Evolutionary conservation across 441 rosid species (phyloP).

Genomic region (Pelargonium citronellum): DNA sequence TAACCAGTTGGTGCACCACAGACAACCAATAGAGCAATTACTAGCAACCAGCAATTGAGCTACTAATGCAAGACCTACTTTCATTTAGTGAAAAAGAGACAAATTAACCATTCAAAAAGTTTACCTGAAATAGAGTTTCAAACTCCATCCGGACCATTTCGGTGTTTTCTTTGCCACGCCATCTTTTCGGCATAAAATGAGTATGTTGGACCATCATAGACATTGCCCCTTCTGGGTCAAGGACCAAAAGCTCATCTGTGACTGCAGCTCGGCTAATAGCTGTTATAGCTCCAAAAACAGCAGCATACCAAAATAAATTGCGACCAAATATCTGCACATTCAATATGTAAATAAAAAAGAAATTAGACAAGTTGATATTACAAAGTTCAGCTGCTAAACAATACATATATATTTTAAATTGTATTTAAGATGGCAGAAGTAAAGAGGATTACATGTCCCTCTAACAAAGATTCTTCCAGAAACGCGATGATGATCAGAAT

Average conservation of each 20-base stretch:
- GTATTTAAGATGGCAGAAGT: too few species aligned
- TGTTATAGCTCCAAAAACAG: conserved; percentile 94
- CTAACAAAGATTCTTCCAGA: conserved; percentile 94
- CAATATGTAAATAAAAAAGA: not conserved
- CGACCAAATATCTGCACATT: conserved; percentile 86
- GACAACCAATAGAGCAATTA: too few species aligned
- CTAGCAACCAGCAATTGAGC: not conserved
- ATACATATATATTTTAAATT: conserved; percentile 8
- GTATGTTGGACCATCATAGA: conserved; percentile 83
- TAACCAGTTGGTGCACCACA: too few species aligned
- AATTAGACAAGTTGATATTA: not conserved
- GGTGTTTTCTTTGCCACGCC: conserved; percentile 87
- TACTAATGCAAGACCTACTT: conserved; percentile 7
- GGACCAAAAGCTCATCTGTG: conserved; percentile 73
- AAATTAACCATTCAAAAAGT: not conserved
- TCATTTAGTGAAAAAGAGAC: not conserved
- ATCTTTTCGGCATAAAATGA: conserved; percentile 93
- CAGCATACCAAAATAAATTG: conserved; percentile 96
- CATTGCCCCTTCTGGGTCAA: conserved; percentile 87
- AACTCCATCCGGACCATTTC: conserved; percentile 72
- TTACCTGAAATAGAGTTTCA: conserved; percentile 93
- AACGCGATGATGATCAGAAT: conserved; percentile 90
- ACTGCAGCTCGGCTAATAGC: conserved; percentile 93
- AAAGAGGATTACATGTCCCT: conserved; percentile 76
- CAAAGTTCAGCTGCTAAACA: not conserved